Evolutionary conservation across 1,284 basidiomycete genomes (phyloP).

Genomic region (Irpex rosettiformis): DNA sequence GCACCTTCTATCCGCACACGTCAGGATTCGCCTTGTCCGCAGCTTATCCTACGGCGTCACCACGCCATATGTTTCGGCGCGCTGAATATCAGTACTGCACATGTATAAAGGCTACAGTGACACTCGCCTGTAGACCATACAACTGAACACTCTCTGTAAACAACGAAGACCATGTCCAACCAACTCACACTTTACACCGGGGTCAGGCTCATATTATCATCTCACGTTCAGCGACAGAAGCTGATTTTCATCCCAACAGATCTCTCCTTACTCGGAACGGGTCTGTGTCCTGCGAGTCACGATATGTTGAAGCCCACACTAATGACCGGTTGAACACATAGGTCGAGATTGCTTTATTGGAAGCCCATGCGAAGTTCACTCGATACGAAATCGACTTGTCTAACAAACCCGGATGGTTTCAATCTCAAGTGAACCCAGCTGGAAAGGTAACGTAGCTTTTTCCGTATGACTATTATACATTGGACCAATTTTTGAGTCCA

Average conservation of each 20-base stretch:
- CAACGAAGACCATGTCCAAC: conserved; percentile 24
- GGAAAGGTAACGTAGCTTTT: conserved; percentile 27
- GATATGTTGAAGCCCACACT: background rate
- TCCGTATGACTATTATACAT: background rate
- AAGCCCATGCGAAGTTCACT: conserved; percentile 21
- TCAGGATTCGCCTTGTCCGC: too few relatives aligned
- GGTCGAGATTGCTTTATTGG: conserved; percentile 11
- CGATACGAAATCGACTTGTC: conserved; percentile 22
- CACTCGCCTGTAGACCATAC: too few relatives aligned
- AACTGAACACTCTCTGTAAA: background rate
- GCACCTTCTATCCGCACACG: too few relatives aligned
- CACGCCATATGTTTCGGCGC: too few relatives aligned
- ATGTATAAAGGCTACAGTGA: too few relatives aligned
- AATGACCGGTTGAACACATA: background rate
- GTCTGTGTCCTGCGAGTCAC: conserved; percentile 24
- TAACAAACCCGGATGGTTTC: conserved; percentile 38
- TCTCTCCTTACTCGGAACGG: conserved; percentile 46
- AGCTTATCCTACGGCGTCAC: too few relatives aligned
- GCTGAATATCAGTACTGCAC: too few relatives aligned
- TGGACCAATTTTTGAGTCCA: background rate
- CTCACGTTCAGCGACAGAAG: too few relatives aligned
- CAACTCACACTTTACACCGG: conserved; percentile 47
- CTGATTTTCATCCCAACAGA: conserved; percentile 28
- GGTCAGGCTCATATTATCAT: too few relatives aligned
- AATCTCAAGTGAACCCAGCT: conserved; percentile 37